Evolutionary conservation across 495 filamentous ascomycete genomes (phyloP), one percentile per base, ranked within the genome.

Genomic region (Trichocladium uniseriatum): DNA sequence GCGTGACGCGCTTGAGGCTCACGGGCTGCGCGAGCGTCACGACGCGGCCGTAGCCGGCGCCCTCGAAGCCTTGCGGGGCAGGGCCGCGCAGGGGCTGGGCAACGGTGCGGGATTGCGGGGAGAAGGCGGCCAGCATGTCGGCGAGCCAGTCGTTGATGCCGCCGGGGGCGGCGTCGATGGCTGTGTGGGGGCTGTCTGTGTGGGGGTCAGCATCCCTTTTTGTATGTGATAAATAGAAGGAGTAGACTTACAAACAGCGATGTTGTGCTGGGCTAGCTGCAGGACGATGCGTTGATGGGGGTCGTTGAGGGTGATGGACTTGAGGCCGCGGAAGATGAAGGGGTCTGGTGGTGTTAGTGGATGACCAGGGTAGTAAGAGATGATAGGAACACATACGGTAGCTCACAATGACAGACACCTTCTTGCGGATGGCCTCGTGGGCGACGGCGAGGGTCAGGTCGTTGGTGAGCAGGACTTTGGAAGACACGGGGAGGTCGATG

Each of bases 81-180:
- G 68, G 57, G 18, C 54, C 42, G 10, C 56, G 34, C 45, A 69
- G 61, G 20, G 68, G 69, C 45, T 69, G 55, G 10, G 62, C 59
- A 19, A 74, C 63, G n/a, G 66, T 58, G 1, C 60, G 58, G 15
- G 48, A 45, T 19, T 62, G 55, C 16, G 52, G 40, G 41, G 51
- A 42, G 18, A 47, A 21, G 31, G 13, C 1, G 10, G 55, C 65
- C 21, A 87, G 84, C 41, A 94, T 86, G 65, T 95, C 85, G 42
- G 86, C 89, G 16, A 98, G 83, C 92, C 92, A 98, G 69, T 96
- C 89, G 50, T 86, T 90, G 51, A 97, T 76, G 19, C 92, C 92
- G 14, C 82, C 85, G 6, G 82, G 80, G 0, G 86, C 86, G 21
- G 89, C 88, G 69, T 98, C 92, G 44, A 96, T 79, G 2, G 92